Conservation (phyloP, 495 filamentous ascomycete genomes). For the Paragyromitra xinjiangensis region DNA sequence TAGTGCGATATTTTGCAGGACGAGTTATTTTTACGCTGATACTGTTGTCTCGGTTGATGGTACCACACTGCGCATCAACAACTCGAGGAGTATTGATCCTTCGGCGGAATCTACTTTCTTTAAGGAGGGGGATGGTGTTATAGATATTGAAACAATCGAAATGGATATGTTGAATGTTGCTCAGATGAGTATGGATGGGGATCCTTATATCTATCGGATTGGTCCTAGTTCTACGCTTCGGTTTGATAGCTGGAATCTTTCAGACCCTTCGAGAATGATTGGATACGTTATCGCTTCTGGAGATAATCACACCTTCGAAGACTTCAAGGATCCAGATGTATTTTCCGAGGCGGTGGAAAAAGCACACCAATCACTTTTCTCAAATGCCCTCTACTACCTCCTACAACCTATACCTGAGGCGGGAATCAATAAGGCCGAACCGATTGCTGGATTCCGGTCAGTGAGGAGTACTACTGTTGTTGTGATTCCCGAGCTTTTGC, state of each 20-base stretch:
- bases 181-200: conserved; percentile 6
- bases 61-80: not conserved
- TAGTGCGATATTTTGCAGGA: conserved; percentile 60
- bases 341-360: conserved; percentile 54
- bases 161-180: conserved; percentile 16
- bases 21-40: conserved; percentile 59
- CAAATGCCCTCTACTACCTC: conserved; percentile 47
- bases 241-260: conserved; percentile 38
- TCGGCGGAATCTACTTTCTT: conserved; percentile 48
- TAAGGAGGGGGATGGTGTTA: conserved; percentile 45
- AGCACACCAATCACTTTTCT: conserved; percentile 60
- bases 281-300: conserved; percentile 22
- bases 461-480: conserved; percentile 47
- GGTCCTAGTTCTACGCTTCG: conserved; percentile 38
- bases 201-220: conserved; percentile 32
- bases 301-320: conserved; percentile 17
- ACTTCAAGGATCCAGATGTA: conserved; percentile 52
- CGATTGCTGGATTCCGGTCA: not conserved
- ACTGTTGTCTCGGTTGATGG: conserved; percentile 57
- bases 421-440: not conserved
- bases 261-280: conserved; percentile 42
- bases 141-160: conserved; percentile 60
- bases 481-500: conserved; percentile 58
- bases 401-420: conserved; percentile 29
- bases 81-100: not conserved